phyloP scores from a whole-genome alignment of 2,329 filamentous ascomycete genomes.

The Pseudogymnoascus sp. region DNA sequence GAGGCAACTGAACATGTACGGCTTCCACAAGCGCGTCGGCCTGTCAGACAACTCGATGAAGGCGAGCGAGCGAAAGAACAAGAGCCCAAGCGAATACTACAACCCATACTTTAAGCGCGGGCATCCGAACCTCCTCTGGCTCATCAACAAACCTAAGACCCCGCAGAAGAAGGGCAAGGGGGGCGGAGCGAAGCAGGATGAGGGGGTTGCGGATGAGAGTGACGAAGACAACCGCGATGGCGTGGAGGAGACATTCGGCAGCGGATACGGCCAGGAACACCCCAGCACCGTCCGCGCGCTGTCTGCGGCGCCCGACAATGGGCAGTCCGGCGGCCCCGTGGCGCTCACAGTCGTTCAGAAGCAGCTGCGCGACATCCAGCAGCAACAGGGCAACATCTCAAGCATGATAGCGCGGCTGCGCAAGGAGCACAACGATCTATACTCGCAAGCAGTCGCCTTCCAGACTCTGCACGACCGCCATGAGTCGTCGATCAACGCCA shows the following conservation, averaged over 20 bases:
- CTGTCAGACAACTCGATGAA: constrained; percentile 97
- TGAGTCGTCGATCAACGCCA: constrained; percentile 98
- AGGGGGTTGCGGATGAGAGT: constrained; percentile 61
- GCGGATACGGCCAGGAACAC: constrained; percentile 34
- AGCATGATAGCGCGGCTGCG: constrained; percentile 72
- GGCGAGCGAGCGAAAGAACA: constrained; percentile 92
- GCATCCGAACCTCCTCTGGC: constrained; percentile 85
- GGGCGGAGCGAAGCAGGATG: constrained; percentile 46
- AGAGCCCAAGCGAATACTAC: constrained; percentile 96
- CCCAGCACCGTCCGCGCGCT: constrained; percentile 31
- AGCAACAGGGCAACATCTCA: constrained; percentile 80
- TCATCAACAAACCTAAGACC: constrained; percentile 89
- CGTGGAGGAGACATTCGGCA: constrained; percentile 27
- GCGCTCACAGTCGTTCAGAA: constrained; percentile 52
- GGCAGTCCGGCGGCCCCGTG: constrained; percentile 39
- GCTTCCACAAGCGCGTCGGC: constrained; percentile 64
- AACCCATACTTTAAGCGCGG: constrained; percentile 94
- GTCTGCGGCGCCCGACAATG: constrained; percentile 28
- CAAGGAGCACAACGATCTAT: constrained; percentile 79
- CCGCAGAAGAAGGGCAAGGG: constrained; percentile 45
- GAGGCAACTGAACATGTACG: constrained; percentile 60
- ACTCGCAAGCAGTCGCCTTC: constrained; percentile 79
- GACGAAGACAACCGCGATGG: constrained; percentile 53
- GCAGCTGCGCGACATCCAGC: constrained; percentile 73
- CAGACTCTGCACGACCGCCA: constrained; percentile 92